These are phyloP conservation scores for Candida dubliniensis DNA, from an alignment of 1,139 yeast genomes.

Conservation along the genomic window DNA sequence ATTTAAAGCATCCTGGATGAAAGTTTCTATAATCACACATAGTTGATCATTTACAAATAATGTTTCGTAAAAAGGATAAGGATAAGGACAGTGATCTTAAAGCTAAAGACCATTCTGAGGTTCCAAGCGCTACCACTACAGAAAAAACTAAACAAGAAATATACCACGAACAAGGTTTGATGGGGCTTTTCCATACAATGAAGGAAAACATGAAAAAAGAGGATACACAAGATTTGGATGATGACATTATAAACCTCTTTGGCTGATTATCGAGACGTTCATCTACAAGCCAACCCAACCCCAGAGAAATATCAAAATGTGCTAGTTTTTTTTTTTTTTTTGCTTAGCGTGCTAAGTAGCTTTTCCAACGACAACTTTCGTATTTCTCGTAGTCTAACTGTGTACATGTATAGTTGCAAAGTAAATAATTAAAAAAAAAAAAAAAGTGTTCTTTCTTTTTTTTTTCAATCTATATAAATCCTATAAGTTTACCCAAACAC, in stretches of 20 bases:
- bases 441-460: too few relatives aligned
- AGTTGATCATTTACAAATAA: background rate
- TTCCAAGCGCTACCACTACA: background rate
- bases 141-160: background rate
- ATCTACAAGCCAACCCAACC: too few relatives aligned
- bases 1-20: background rate
- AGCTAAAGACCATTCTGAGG: background rate
- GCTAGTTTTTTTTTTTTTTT: too few relatives aligned
- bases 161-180: background rate
- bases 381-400: too few relatives aligned
- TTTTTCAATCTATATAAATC: too few relatives aligned
- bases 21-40: too few relatives aligned
- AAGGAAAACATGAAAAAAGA: background rate
- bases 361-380: too few relatives aligned
- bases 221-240: background rate
- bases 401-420: too few relatives aligned
- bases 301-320: too few relatives aligned
- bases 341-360: too few relatives aligned
- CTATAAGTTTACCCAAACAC: slow-evolving; percentile 56
- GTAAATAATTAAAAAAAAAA: too few relatives aligned
- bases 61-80: background rate
- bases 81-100: background rate
- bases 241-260: background rate
- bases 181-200: background rate
- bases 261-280: background rate